Conservation (phyloP, 2,329 filamentous ascomycete species). For the Blastomyces parvus region DNA sequence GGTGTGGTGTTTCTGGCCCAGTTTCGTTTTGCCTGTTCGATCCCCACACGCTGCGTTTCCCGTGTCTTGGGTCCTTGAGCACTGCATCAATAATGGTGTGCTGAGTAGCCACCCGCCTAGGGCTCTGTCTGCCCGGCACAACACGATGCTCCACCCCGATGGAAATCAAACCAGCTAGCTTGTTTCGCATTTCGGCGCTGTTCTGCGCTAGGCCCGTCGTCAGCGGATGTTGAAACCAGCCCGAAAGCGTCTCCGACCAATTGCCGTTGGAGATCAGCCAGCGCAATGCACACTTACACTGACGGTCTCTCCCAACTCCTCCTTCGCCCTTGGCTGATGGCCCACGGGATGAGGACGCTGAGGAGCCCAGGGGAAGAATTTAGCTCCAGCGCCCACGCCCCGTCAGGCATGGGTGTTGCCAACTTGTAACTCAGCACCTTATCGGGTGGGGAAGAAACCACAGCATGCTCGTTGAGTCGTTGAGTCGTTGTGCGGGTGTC, state of each 20-base stretch:
- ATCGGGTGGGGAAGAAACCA: neutral
- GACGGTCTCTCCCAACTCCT: too few species aligned
- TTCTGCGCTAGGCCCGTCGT: neutral
- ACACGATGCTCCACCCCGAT: neutral
- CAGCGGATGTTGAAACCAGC: constrained; percentile 1
- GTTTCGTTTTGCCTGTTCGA: too few species aligned
- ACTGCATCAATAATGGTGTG: too few species aligned
- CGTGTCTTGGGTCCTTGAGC: too few species aligned
- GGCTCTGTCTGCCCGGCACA: too few species aligned
- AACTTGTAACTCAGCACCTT: neutral
- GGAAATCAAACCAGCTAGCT: neutral
- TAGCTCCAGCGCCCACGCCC: neutral
- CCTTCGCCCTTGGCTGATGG: too few species aligned
- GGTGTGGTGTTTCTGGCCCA: too few species aligned
- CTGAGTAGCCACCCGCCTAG: constrained; percentile 3
- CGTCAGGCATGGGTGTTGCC: constrained; percentile 1
- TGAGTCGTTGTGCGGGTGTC: too few species aligned
- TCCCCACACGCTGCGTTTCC: neutral
- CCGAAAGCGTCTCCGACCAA: neutral
- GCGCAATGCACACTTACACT: too few species aligned
- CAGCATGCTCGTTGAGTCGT: too few species aligned
- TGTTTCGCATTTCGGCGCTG: constrained; percentile 6
- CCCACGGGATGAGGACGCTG: neutral
- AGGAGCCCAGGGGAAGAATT: neutral
- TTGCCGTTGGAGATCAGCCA: neutral